Conservation (phyloP, 2,329 filamentous ascomycete species). For the Truncatella angustata region DNA sequence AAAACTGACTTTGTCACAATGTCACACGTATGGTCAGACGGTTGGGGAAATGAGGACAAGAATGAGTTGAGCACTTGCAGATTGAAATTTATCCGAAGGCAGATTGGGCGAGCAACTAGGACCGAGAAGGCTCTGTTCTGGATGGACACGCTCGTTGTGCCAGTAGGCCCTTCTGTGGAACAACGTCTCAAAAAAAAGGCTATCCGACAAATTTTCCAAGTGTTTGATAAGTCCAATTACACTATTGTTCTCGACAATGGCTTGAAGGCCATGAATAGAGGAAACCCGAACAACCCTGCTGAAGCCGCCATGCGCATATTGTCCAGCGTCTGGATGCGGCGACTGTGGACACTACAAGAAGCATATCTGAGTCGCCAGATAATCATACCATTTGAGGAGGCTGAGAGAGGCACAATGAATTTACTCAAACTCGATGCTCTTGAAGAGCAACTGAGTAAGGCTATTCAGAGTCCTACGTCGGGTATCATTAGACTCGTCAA, state of each 20-base stretch:
- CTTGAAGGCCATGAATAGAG: not conserved
- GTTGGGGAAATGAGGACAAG: slow-evolving; percentile 2
- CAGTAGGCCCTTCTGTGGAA: not conserved
- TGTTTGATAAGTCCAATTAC: not conserved
- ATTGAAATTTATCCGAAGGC: not conserved
- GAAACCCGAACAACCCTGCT: not conserved
- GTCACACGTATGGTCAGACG: slow-evolving; percentile 8
- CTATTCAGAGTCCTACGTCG: not conserved
- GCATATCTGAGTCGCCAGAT: slow-evolving; percentile 3
- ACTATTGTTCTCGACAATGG: slow-evolving; percentile 5
- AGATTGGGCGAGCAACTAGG: not conserved
- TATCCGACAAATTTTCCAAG: slow-evolving; percentile 4
- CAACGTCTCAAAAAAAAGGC: not conserved
- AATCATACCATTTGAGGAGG: not conserved
- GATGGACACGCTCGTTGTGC: slow-evolving; percentile 7
- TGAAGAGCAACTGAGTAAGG: not conserved
- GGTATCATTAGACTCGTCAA: not conserved
- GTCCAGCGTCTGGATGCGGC: slow-evolving; percentile 7
- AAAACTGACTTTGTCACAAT: not conserved
- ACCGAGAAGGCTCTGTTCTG: not conserved
- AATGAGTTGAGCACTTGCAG: not conserved
- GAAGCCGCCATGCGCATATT: slow-evolving; percentile 5
- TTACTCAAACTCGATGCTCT: not conserved
- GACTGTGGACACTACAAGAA: slow-evolving; percentile 9
- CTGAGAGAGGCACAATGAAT: not conserved